Evolutionary conservation across 83 land plant species (phyloP).

Genomic region (Isoetes engelmannii): DNA sequence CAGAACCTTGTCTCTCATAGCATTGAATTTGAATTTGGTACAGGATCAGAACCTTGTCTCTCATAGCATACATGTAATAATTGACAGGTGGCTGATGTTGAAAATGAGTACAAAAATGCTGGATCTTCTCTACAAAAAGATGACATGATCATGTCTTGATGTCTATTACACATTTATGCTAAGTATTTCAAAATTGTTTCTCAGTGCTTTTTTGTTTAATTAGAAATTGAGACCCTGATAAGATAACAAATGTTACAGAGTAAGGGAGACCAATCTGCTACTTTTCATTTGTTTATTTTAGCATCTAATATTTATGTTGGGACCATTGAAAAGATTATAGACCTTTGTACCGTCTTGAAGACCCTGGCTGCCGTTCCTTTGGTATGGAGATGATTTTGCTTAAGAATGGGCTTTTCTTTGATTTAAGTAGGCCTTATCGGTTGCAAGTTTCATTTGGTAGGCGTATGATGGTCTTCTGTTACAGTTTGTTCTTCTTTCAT

Average conservation of each 20-base stretch:
- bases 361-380: no score
- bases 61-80: background rate
- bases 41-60: background rate
- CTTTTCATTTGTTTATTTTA: background rate
- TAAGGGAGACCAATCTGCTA: constrained; percentile 2
- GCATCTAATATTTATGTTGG: background rate
- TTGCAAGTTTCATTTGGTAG: no score
- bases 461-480: no score
- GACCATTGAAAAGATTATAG: constrained; percentile 30
- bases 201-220: background rate
- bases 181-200: no score
- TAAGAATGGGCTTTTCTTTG: no score
- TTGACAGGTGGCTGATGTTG: constrained; percentile 23
- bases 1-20: background rate
- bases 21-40: no score
- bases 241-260: constrained; percentile 41
- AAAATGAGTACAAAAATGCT: constrained; percentile 27
- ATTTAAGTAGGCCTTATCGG: no score
- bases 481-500: no score
- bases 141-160: constrained; percentile 17
- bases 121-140: constrained; percentile 34
- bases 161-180: no score
- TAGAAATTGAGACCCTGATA: constrained; percentile 37
- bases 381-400: no score
- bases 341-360: no score